Percentiles rank a stretch among this genome's conserved stretches.
phyloP scores from a whole-genome alignment of 441 rosid genomes.

The Mallotus repandus region DNA sequence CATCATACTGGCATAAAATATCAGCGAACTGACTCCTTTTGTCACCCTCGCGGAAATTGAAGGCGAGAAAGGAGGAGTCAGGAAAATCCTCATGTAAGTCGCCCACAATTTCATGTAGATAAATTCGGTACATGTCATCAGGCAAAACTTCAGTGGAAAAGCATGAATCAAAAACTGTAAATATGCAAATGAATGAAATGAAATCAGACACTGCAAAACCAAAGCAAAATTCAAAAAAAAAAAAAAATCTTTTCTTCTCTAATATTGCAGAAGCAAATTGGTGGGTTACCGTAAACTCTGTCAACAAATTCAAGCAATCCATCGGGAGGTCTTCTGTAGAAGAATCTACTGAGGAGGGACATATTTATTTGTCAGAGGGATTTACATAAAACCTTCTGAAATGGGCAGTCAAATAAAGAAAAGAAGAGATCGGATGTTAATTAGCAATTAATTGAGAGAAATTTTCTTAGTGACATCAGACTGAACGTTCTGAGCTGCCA shows the following conservation, averaged over 20 bases:
- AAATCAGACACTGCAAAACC: background rate
- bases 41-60: constrained; percentile 89
- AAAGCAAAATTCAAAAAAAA: background rate
- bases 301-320: constrained; percentile 94
- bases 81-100: constrained; percentile 86
- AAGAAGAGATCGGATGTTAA: too few relatives aligned
- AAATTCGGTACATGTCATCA: constrained; percentile 60
- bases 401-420: too few relatives aligned
- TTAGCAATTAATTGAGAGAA: too few relatives aligned
- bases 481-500: too few relatives aligned
- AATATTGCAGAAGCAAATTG: background rate
- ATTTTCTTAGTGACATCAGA: too few relatives aligned
- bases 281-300: constrained; percentile 77
- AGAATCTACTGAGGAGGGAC: constrained; percentile 88
- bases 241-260: background rate
- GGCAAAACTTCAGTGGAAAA: constrained; percentile 86
- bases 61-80: constrained; percentile 71
- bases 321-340: constrained; percentile 90
- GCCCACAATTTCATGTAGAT: constrained; percentile 61
- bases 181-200: background rate
- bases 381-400: background rate
- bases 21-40: constrained; percentile 68
- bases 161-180: constrained; percentile 92
- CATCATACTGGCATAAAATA: constrained; percentile 69
- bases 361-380: constrained; percentile 34